Conservation (phyloP, 768 basidiomycete species). For the Suillus sp. region DNA sequence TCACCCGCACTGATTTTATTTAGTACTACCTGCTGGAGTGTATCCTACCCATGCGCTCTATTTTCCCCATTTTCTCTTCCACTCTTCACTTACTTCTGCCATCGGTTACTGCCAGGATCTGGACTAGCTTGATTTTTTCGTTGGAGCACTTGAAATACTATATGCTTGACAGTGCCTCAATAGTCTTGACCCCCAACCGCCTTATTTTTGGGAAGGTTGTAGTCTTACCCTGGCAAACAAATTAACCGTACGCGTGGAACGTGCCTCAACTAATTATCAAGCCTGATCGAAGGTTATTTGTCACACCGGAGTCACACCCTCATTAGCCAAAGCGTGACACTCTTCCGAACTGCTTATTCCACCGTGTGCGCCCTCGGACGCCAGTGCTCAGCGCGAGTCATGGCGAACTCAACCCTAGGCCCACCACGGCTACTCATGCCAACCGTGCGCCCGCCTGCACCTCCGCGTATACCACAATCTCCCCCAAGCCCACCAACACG, state of each 20-base stretch:
- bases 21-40: not conserved
- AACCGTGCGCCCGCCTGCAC: conserved; percentile 32
- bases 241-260: not conserved
- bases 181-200: not conserved
- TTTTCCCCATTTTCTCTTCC: not conserved
- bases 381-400: not conserved
- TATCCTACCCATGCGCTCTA: not conserved
- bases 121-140: not conserved
- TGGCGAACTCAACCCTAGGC: conserved; percentile 13
- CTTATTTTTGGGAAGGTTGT: not conserved
- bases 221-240: not conserved
- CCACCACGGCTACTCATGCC: conserved; percentile 33
- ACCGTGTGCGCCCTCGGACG: not conserved
- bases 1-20: conserved; percentile 4
- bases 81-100: not conserved
- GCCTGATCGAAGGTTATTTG: not conserved
- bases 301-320: conserved; percentile 6
- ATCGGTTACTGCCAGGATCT: not conserved
- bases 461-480: conserved; percentile 9
- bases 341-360: not conserved
- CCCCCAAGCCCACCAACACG: conserved; percentile 23
- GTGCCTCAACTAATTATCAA: not conserved
- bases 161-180: not conserved
- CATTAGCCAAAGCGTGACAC: conserved; percentile 1
- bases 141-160: not conserved